These are phyloP conservation scores for Candida parachauliodes DNA, from an alignment of 805 yeast genomes.

Conservation along the genomic window DNA sequence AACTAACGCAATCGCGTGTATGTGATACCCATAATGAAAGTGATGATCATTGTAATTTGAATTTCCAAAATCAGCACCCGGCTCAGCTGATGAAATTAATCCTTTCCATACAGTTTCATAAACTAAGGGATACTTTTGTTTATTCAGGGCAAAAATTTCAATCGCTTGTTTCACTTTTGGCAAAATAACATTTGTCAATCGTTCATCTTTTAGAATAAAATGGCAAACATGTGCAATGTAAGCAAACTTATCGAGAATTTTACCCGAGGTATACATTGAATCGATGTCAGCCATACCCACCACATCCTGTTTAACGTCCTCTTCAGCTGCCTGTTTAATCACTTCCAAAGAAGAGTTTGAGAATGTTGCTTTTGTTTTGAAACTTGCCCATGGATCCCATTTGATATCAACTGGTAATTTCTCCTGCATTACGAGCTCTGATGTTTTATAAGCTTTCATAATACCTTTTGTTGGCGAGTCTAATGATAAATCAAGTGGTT, in stretches of 20 bases:
- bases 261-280: slow-evolving; percentile 91
- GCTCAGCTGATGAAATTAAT: slow-evolving; percentile 63
- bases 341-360: slow-evolving; percentile 28
- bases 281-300: slow-evolving; percentile 59
- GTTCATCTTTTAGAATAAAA: slow-evolving; percentile 55
- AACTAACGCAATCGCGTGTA: slow-evolving; percentile 65
- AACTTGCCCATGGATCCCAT: slow-evolving; percentile 57
- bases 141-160: slow-evolving; percentile 62
- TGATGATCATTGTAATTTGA: slow-evolving; percentile 73
- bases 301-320: slow-evolving; percentile 55
- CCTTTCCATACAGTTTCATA: slow-evolving; percentile 84
- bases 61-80: slow-evolving; percentile 67
- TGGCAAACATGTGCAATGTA: slow-evolving; percentile 73
- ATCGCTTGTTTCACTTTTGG: slow-evolving; percentile 64
- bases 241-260: slow-evolving; percentile 85
- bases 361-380: slow-evolving; percentile 28
- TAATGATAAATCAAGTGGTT: slow-evolving; percentile 28
- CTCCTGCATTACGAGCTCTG: slow-evolving; percentile 40
- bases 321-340: slow-evolving; percentile 46
- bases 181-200: slow-evolving; percentile 49
- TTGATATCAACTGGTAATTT: slow-evolving; percentile 38
- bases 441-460: slow-evolving; percentile 42
- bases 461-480: slow-evolving; percentile 51
- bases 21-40: slow-evolving; percentile 72
- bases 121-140: slow-evolving; percentile 66